phyloP scores from a whole-genome alignment of 805 yeast genomes.

The Zygoascus ofunaensis region DNA sequence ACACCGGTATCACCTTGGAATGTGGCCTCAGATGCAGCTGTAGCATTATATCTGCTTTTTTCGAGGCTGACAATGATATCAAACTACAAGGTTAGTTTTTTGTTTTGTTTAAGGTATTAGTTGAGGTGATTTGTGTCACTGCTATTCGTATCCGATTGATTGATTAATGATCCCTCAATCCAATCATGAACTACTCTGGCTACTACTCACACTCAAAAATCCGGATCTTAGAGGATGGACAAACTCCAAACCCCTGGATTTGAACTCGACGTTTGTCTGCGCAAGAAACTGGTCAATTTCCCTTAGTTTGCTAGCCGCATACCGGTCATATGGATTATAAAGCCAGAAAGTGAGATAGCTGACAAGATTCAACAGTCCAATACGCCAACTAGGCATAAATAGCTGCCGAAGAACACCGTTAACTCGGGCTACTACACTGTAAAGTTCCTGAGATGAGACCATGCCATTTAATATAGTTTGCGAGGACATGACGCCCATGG shows the following conservation, averaged over 20 bases:
- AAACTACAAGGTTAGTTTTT: background rate
- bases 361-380: constrained; percentile 30
- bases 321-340: background rate
- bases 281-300: constrained; percentile 38
- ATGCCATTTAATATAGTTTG: constrained; percentile 27
- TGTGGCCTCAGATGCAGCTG: too few species aligned
- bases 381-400: constrained; percentile 32
- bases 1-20: too few species aligned
- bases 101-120: too few species aligned
- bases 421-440: constrained; percentile 34
- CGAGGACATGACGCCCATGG: constrained; percentile 20
- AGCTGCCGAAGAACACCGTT: constrained; percentile 37
- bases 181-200: too few species aligned
- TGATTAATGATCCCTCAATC: too few species aligned
- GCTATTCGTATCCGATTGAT: too few species aligned
- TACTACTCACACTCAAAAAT: constrained; percentile 14
- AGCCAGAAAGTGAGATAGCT: constrained; percentile 37
- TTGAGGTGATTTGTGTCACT: too few species aligned
- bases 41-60: too few species aligned
- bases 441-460: constrained; percentile 33
- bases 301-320: constrained; percentile 12
- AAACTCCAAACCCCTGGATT: constrained; percentile 5
- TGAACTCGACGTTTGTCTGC: constrained; percentile 8
- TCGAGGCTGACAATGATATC: constrained; percentile 3
- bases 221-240: constrained; percentile 13